Evolutionary conservation across 2,329 filamentous ascomycete species (phyloP), one percentile per base, ranked within the genome.

Genomic region (Pleurostoma richardsiae): DNA sequence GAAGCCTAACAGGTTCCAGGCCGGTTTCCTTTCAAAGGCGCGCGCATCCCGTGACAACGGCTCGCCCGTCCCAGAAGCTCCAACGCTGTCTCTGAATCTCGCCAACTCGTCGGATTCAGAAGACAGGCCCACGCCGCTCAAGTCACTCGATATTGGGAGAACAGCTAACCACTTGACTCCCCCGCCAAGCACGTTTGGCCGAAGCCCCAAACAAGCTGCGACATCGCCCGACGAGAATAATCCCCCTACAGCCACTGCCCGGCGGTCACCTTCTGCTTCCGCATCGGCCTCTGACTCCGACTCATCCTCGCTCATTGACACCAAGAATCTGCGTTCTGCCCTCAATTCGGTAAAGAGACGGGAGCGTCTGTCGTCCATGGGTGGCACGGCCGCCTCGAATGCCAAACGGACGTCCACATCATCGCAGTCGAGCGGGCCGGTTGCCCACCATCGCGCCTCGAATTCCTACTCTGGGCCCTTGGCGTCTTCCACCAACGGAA

Each of bases 1-100:
- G 31, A 88, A 88, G 56, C 80, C 80, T 43, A 87, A 80, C 67
- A 81, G 92, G 40, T 97, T 97, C 69, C 88, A 95, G 57, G 79
- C 90, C 3, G 92, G 92, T 4, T 96, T 96, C 64, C 70, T 97
- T 28, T 83, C 88, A 70, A 79, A 79, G 60, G 55, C 66, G 39
- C 66, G 70, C 40, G 58, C 63, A 3, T 70, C 72, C 2, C 59
- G 68, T 36, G 67, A 65, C 39, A 71, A 77, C 41, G 83, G 79
- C 44, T 90, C 86, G 3, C 85, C 87, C 4, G 66, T 79, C 4
- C 75, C 79, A 10, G 68, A 70, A 10, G 70, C 77, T 2, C 77
- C 81, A 10, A 73, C 74, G 6, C 66, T 84, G 49, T 77, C 76
- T n/a, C 71, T 80, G 29, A 75, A 76, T 43, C 66, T 83, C 38